Evolutionary conservation across 2,329 filamentous ascomycete species (phyloP), one percentile per base, ranked within the genome.

Genomic region (Alternaria arborescens): DNA sequence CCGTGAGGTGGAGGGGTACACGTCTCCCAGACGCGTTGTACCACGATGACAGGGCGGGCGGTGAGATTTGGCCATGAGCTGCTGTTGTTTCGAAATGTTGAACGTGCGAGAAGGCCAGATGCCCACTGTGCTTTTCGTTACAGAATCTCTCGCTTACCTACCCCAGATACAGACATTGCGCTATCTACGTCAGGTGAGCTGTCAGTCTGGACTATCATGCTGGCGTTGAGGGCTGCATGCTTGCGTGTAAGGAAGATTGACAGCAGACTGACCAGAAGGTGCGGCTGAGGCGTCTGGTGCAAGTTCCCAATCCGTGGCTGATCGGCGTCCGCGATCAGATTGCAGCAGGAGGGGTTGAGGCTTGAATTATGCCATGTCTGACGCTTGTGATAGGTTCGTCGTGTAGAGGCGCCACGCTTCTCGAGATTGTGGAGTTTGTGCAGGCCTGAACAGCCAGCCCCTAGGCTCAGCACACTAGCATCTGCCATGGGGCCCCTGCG

Each of bases 401-500:
- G 57, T 61, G 48, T 52, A 41, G 53, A 52, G 20, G 42, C 52
- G 55, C 56, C 34, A 47, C 42, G 48, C 51, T 18, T 60, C 55
- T 51, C 60, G 55, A 32, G 57, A 36, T 51, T 55, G 51, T 57
- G 52, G 50, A 61, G 61, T 54, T 56, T 55, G 58, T 47, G 64
- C 55, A 52, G 43, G 53, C 34, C 38, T 59, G 36, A 57, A 46
- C 28, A 66, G 64, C 58, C 56, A 66, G 66, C 58, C 61, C 58
- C 61, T 60, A 55, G 64, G 58, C 60, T 60, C 58, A 61, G 59
- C 58, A 52, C 58, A 50, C 50, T 42, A 58, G 58, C 63, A 68
- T 68, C 61, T 60, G 60, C 61, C 61, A 63, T 64, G 61, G 58
- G 58, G 53, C 34, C 69, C 67, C 55, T 68, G 66, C 66, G 50